phyloP scores from a whole-genome alignment of 129 eudicot species.

The Scalesia atractyloides region DNA sequence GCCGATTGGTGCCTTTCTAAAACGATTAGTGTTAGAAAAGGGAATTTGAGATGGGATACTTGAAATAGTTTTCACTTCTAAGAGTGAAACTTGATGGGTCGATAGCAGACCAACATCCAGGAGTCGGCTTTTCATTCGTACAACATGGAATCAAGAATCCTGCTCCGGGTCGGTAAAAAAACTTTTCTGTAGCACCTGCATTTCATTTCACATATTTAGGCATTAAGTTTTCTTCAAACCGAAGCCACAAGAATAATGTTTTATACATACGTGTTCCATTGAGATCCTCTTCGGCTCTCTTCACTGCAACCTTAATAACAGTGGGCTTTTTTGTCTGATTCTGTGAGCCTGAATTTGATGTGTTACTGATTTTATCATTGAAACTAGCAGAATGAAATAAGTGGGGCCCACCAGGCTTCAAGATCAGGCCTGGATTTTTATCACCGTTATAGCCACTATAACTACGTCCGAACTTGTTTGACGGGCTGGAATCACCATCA shows the following conservation, averaged over 20 bases:
- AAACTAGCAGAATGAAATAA: conserved; percentile 68
- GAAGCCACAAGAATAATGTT: background rate
- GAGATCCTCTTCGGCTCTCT: conserved; percentile 55
- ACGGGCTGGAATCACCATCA: conserved; percentile 29
- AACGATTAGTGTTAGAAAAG: background rate
- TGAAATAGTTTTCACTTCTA: conserved; percentile 76
- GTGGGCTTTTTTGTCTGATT: conserved; percentile 58
- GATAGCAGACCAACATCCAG: conserved; percentile 77
- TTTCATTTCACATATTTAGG: conserved; percentile 3
- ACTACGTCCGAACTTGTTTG: conserved; percentile 56
- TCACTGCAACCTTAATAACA: conserved; percentile 66
- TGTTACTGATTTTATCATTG: conserved; percentile 54
- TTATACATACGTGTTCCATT: conserved; percentile 49
- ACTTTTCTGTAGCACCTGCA: conserved; percentile 66
- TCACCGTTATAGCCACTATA: conserved; percentile 55
- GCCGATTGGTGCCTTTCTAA: background rate
- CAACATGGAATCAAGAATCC: conserved; percentile 72
- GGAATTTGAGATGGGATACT: conserved; percentile 35
- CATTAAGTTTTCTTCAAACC: background rate
- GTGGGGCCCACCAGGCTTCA: conserved; percentile 49
- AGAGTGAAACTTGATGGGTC: conserved; percentile 75
- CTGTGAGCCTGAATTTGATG: conserved; percentile 40
- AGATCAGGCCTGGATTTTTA: conserved; percentile 42
- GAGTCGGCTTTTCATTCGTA: conserved; percentile 57
- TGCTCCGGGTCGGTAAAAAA: conserved; percentile 72